These are phyloP conservation scores for Myxozyma sirexii DNA, from an alignment of 805 yeast genomes.

Conservation along the genomic window DNA sequence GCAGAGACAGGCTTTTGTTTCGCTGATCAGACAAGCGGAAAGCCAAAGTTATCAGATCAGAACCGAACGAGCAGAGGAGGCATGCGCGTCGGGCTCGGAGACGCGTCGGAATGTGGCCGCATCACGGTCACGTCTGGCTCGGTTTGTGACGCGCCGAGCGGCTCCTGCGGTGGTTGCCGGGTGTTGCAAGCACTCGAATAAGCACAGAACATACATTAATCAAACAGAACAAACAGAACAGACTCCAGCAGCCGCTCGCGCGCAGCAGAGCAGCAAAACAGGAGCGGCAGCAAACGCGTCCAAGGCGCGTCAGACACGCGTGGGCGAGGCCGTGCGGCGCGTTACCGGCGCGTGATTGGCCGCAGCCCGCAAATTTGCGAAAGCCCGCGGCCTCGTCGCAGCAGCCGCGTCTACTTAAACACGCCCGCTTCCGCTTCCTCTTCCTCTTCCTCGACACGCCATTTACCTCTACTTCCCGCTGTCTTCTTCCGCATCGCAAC, in stretches of 20 bases:
- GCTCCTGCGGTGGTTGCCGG: not conserved
- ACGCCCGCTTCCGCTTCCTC: conserved; percentile 1
- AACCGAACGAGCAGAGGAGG: not conserved
- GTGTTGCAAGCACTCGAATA: no score
- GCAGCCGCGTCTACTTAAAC: conserved; percentile 6
- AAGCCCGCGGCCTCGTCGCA: not conserved
- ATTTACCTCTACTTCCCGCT: not conserved
- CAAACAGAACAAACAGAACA: not conserved
- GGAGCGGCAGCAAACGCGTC: not conserved
- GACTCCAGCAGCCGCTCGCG: not conserved
- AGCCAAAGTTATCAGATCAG: conserved; percentile 8
- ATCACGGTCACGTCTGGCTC: not conserved
- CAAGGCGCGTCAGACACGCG: conserved; percentile 20
- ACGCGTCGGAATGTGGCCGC: conserved; percentile 8
- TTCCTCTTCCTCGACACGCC: not conserved
- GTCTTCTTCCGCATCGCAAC: not conserved
- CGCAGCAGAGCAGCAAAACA: not conserved
- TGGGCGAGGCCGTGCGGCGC: conserved; percentile 6
- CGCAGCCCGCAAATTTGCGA: conserved; percentile 11
- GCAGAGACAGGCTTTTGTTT: not conserved
- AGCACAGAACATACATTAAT: not conserved
- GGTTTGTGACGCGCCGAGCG: not conserved
- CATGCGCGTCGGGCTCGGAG: not conserved
- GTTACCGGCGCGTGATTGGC: conserved; percentile 12
- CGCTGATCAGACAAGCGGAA: conserved; percentile 4